Base-by-base conservation (phyloP, 148 eudicot genomes). In the Rhododendron molle region DNA sequence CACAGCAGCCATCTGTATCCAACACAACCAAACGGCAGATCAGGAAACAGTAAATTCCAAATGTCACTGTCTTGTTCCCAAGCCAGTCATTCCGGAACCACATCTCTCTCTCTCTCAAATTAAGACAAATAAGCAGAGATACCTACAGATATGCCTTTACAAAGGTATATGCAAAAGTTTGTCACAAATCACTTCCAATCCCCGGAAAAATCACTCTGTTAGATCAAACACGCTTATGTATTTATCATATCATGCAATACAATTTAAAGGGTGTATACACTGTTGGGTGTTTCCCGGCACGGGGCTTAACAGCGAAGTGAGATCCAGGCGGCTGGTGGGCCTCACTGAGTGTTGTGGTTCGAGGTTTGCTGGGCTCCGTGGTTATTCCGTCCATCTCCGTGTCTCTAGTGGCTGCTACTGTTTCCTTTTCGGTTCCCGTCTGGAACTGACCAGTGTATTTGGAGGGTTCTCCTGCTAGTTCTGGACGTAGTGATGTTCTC, bases 1-100 rank as follows among this genome's bases (percentile, higher is more conserved):
- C n/a, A 93, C 93, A 52, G 96, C 94, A 15, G 96, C 96, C 89
- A 92, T 73, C 96, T 93, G 93, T 81, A 87, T 80, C 82, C 54
- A 76, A 65, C 23, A 81, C 30, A 34, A 81, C 36, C 30, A 81
- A 12, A 81, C 1, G 5, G 23, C 43, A 43, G 49, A 43, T 81
- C 72, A 81, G 20, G 26, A 58, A 38, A 81, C 69, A 54, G 30
- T 11, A 36, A 81, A 32, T 16, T 65, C 18, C 2, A 32, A 26
- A 78, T 44, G 56, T 44, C 54, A 34, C 23, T 2, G 5, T 9
- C 1, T 34, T 74, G 23, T 18, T 38, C 30, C 81, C 38, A 74
- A 36, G 1, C 34, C 16, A 5, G 78, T 36, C 16, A 0, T 36
- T 8, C 44, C 1, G 15, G 40, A 40, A 44, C 12, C 28, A 76